These are phyloP conservation scores for Papiliotrema laurentii DNA, from an alignment of 1,284 basidiomycete genomes.

Conservation along the genomic window DNA sequence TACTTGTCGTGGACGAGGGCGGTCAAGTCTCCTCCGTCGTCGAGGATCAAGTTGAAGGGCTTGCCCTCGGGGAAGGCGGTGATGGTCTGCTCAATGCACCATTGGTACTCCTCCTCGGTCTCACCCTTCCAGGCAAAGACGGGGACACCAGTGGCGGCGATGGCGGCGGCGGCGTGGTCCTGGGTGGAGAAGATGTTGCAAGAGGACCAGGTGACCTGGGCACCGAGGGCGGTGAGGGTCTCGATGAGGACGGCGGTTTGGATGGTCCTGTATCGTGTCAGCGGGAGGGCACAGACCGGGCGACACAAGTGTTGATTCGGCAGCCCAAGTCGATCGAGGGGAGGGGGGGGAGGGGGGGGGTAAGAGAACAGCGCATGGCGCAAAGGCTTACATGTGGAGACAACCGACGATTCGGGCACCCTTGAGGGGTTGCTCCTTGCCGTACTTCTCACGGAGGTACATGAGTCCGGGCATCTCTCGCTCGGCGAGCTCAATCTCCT, in stretches of 20 bases:
- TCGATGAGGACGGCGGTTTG: conserved; percentile 97
- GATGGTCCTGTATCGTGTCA: conserved; percentile 69
- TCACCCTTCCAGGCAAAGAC: conserved; percentile 99
- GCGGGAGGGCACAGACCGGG: conserved; percentile 6
- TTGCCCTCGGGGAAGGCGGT: conserved; percentile 64
- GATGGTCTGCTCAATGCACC: conserved; percentile 97
- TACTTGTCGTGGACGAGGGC: conserved; percentile 93
- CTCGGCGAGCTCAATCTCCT: conserved; percentile 97
- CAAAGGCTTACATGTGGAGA: conserved; percentile 96
- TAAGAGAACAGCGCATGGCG: background rate
- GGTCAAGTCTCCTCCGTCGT: conserved; percentile 98
- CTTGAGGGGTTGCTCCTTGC: conserved; percentile 75
- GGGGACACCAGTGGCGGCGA: conserved; percentile 95
- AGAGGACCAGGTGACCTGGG: conserved; percentile 98
- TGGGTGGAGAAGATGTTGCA: conserved; percentile 99
- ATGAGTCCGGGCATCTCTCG: conserved; percentile 66
- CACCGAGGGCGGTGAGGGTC: conserved; percentile 89
- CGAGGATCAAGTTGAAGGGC: conserved; percentile 97
- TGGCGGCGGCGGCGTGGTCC: conserved; percentile 97
- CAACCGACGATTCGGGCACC: conserved; percentile 97
- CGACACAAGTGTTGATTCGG: too few species aligned
- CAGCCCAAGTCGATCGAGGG: too few species aligned
- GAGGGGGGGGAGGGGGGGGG: background rate
- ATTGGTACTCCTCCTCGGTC: conserved; percentile 97
- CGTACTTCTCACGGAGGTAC: conserved; percentile 84